A percentile compares a stretch with the other conserved stretches of the same genome.
Conservation (phyloP, 2,329 filamentous ascomycete species). For the Fusarium foetens region DNA sequence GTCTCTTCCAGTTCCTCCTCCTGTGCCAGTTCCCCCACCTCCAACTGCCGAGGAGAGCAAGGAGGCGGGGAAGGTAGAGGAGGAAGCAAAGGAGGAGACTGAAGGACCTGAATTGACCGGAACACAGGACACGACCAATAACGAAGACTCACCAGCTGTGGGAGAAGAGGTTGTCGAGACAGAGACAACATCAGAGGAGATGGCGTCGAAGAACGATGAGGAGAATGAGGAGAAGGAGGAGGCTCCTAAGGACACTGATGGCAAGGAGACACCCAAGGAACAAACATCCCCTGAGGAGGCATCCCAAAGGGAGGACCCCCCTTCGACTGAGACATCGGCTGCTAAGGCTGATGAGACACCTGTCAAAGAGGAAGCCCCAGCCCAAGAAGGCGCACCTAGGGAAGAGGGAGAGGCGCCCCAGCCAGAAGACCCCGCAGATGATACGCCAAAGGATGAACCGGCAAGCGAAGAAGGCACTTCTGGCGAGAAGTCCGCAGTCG, state of each 20-base stretch:
- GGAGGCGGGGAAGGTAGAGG: conserved; percentile 32
- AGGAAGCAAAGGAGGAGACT: conserved; percentile 29
- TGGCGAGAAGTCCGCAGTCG: conserved; percentile 2
- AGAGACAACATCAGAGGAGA: conserved; percentile 7
- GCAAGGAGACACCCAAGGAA: conserved; percentile 23
- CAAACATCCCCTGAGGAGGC: conserved; percentile 14
- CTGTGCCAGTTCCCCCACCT: conserved; percentile 5
- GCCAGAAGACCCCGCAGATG: conserved; percentile 10
- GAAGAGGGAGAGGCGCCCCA: conserved; percentile 8
- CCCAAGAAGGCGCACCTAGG: conserved; percentile 1
- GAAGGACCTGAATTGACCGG: conserved; percentile 16
- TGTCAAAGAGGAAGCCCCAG: conserved; percentile 2
- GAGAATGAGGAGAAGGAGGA: conserved; percentile 19
- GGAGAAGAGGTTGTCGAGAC: conserved; percentile 9
- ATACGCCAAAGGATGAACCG: conserved; percentile 13
- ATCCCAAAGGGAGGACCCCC: neutral
- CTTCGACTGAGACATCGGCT: conserved; percentile 5
- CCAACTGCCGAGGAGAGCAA: conserved; percentile 20
- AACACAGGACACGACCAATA: conserved; percentile 23
- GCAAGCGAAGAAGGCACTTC: neutral
- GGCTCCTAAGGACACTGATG: neutral
- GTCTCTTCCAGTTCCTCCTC: neutral
- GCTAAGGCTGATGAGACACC: conserved; percentile 9
- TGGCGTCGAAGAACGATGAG: conserved; percentile 15
- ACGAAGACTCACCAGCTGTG: conserved; percentile 8